Evolutionary conservation across 1,139 yeast genomes (phyloP).

Genomic region (Dujonia santamariae): DNA sequence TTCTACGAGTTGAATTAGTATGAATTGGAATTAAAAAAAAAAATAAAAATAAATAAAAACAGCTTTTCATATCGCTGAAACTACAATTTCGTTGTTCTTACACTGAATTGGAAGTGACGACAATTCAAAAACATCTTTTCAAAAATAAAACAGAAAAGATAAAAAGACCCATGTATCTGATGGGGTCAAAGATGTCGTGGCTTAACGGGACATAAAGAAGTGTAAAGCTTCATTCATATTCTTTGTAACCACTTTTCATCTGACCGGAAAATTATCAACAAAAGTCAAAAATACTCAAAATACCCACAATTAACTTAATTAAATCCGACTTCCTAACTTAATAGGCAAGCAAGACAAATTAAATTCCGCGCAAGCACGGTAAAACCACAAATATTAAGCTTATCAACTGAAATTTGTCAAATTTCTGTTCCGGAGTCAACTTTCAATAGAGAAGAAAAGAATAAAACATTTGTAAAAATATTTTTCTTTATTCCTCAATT

Average conservation of each 20-base stretch:
- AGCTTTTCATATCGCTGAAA: too few species aligned
- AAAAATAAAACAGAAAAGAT: too few species aligned
- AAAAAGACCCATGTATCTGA: too few species aligned
- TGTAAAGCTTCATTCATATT: slow-evolving; percentile 26
- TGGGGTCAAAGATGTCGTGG: slow-evolving; percentile 53
- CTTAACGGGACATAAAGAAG: slow-evolving; percentile 51
- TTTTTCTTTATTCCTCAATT: too few species aligned
- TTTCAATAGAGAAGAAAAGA: slow-evolving; percentile 26
- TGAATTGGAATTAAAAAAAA: too few species aligned
- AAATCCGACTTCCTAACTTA: slow-evolving; percentile 42
- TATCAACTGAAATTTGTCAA: slow-evolving; percentile 26
- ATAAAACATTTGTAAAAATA: slow-evolving; percentile 3
- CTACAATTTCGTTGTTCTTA: too few species aligned
- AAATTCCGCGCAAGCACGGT: slow-evolving; percentile 9
- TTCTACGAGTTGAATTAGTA: too few species aligned
- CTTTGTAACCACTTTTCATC: slow-evolving; percentile 49
- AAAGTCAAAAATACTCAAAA: slow-evolving; percentile 24
- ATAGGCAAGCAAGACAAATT: slow-evolving; percentile 39
- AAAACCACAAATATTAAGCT: slow-evolving; percentile 14
- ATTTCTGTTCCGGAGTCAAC: slow-evolving; percentile 39
- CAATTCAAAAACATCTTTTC: too few species aligned
- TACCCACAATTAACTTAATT: slow-evolving; percentile 14
- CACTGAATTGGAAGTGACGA: too few species aligned
- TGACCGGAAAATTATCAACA: slow-evolving; percentile 45
- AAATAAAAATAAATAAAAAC: too few species aligned